Evolutionary conservation across 192 early-diverging fungal species (phyloP).

Genomic region (Linnemannia elongata): DNA sequence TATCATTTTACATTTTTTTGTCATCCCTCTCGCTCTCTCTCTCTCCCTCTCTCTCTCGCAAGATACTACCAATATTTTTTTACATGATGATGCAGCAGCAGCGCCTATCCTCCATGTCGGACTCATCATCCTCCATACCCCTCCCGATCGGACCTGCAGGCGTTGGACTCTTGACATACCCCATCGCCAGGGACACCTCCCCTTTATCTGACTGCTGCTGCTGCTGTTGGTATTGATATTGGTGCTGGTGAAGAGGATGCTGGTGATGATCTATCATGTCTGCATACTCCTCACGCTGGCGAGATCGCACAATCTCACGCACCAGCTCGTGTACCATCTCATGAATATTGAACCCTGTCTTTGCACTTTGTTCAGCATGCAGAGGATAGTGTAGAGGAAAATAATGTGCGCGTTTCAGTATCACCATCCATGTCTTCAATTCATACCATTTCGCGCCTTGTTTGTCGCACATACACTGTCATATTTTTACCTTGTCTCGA

Average conservation of each 20-base stretch:
- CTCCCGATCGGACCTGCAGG: slow-evolving; percentile 9
- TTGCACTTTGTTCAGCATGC: slow-evolving; percentile 21
- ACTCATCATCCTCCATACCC: slow-evolving; percentile 6
- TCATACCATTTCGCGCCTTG: background rate
- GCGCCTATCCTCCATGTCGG: background rate
- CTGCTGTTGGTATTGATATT: background rate
- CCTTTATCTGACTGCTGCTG: slow-evolving; percentile 6
- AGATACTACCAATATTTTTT: background rate
- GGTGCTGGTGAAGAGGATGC: background rate
- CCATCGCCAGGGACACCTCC: background rate
- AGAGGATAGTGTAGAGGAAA: background rate
- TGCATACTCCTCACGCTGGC: slow-evolving; percentile 1
- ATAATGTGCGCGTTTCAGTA: background rate
- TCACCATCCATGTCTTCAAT: background rate
- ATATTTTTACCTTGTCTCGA: slow-evolving; percentile 66
- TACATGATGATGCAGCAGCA: slow-evolving; percentile 46
- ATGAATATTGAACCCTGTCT: slow-evolving; percentile 37
- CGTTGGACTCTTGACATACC: slow-evolving; percentile 40
- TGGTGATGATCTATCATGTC: background rate
- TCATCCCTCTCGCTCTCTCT: no score
- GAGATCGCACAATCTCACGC: slow-evolving; percentile 25
- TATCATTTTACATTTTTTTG: no score
- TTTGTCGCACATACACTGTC: background rate
- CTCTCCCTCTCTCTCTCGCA: background rate
- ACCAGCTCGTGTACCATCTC: slow-evolving; percentile 38